phyloP scores from a whole-genome alignment of 2,329 filamentous ascomycete species.

The Neoscytalidium dimidiatum region DNA sequence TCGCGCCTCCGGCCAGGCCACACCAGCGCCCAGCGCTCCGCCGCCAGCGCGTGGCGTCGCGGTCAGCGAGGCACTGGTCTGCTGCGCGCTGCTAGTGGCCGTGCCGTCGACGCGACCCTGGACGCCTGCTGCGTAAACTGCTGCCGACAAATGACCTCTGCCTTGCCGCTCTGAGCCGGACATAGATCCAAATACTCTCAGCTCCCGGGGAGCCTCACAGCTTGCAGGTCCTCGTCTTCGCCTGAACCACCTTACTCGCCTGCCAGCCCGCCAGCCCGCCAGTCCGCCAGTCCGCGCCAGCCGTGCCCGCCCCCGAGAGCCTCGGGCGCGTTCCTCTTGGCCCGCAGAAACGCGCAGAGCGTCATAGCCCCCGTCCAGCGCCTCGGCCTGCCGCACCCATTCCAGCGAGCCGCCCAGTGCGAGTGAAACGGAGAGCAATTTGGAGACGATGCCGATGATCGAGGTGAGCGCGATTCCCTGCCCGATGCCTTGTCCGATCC shows the following conservation, averaged over 20 bases:
- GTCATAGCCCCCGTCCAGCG: constrained; percentile 1
- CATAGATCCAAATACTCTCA: constrained; percentile 12
- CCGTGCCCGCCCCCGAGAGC: not conserved
- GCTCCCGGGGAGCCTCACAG: constrained; percentile 10
- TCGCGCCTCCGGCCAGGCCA: not conserved
- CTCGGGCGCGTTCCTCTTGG: not conserved
- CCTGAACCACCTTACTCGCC: not conserved
- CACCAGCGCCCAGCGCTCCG: not conserved
- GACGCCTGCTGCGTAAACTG: not conserved
- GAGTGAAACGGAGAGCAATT: constrained; percentile 3
- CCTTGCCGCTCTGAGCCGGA: constrained; percentile 1
- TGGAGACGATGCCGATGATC: constrained; percentile 20
- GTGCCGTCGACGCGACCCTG: constrained; percentile 7
- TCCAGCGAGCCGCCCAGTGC: constrained; percentile 1
- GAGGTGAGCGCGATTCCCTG: constrained; percentile 16
- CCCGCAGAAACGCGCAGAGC: not conserved
- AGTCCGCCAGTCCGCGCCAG: not conserved
- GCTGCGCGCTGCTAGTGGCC: constrained; percentile 11
- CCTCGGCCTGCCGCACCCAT: not conserved
- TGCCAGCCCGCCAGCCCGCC: not conserved
- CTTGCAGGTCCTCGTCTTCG: not conserved
- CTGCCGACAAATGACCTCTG: not conserved
- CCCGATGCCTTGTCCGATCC: constrained; percentile 7
- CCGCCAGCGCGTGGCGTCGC: constrained; percentile 6
- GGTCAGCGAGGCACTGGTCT: not conserved